Evolutionary conservation across 805 yeast species (phyloP).

Genomic region (Yamadazyma scolyti): DNA sequence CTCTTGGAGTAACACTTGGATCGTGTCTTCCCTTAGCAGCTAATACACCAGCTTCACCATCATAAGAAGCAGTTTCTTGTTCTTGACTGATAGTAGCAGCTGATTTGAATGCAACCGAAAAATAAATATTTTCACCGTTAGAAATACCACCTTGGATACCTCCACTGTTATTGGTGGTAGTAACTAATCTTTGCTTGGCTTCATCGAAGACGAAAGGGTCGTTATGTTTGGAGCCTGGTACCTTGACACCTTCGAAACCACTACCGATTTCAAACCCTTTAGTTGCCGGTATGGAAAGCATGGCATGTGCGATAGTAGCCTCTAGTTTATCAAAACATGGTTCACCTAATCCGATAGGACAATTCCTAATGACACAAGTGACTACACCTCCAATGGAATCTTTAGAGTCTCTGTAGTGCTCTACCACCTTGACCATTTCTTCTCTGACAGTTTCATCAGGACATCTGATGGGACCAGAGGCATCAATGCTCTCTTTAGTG

Average conservation of each 20-base stretch:
- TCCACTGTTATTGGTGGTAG: slow-evolving; percentile 89
- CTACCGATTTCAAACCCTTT: slow-evolving; percentile 98
- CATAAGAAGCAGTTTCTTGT: slow-evolving; percentile 84
- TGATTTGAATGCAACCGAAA: slow-evolving; percentile 94
- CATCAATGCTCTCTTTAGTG: slow-evolving; percentile 86
- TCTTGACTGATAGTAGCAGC: slow-evolving; percentile 97
- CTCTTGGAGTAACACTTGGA: slow-evolving; percentile 97
- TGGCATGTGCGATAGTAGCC: slow-evolving; percentile 94
- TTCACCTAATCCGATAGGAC: slow-evolving; percentile 96
- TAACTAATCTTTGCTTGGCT: slow-evolving; percentile 63
- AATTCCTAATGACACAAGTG: slow-evolving; percentile 92
- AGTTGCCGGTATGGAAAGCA: slow-evolving; percentile 96
- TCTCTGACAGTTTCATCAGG: slow-evolving; percentile 73
- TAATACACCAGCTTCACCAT: slow-evolving; percentile 80
- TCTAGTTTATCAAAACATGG: slow-evolving; percentile 97
- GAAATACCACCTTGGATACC: slow-evolving; percentile 98
- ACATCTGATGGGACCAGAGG: slow-evolving; percentile 87
- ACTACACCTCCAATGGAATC: slow-evolving; percentile 98
- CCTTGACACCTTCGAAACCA: slow-evolving; percentile 84
- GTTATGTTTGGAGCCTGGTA: slow-evolving; percentile 93
- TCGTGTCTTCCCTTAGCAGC: slow-evolving; percentile 99
- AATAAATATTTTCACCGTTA: slow-evolving; percentile 93
- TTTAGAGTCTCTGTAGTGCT: slow-evolving; percentile 75
- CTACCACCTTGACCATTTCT: slow-evolving; percentile 82
- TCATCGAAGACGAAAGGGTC: slow-evolving; percentile 74